phyloP scores from a whole-genome alignment of 768 basidiomycete species.

The Rhodotorula diobovata region DNA sequence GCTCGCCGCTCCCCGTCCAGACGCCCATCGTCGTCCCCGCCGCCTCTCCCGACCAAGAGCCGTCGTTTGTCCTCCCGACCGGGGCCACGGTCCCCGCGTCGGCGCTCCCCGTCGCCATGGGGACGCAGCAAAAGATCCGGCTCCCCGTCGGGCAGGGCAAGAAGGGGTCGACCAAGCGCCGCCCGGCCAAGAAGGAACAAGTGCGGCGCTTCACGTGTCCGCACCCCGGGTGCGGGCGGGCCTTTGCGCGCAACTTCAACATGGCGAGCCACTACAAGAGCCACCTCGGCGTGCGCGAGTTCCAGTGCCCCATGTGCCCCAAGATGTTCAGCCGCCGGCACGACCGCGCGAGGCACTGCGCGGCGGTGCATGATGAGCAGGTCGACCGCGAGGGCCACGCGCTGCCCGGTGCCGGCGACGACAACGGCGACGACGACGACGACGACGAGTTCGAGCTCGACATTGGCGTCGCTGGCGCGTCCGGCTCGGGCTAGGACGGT shows the following conservation, averaged over 20 bases:
- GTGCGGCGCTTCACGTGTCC: conserved; percentile 34
- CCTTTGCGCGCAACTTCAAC: conserved; percentile 43
- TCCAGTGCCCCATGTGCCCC: conserved; percentile 38
- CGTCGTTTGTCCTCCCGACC: conserved; percentile 8
- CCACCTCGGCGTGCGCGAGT: conserved; percentile 40
- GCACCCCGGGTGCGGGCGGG: conserved; percentile 36
- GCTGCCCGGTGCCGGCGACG: neutral
- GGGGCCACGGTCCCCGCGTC: conserved; percentile 3
- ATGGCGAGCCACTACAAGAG: conserved; percentile 38
- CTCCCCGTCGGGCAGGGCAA: conserved; percentile 35
- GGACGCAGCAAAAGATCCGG: conserved; percentile 25
- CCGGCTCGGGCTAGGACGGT: neutral
- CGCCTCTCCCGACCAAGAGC: neutral
- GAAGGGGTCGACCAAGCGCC: conserved; percentile 29
- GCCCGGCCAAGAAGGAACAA: conserved; percentile 33
- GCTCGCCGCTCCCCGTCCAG: too few species aligned
- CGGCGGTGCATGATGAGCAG: conserved; percentile 38
- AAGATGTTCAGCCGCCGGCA: conserved; percentile 42
- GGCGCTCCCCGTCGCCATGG: neutral
- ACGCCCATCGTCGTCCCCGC: neutral
- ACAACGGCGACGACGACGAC: neutral
- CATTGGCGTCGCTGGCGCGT: neutral
- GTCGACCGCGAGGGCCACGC: conserved; percentile 31
- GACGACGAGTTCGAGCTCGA: conserved; percentile 5
- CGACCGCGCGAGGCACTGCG: conserved; percentile 42